Base-by-base conservation (phyloP, 1,284 basidiomycete species). In the Ganoderma resinaceum region DNA sequence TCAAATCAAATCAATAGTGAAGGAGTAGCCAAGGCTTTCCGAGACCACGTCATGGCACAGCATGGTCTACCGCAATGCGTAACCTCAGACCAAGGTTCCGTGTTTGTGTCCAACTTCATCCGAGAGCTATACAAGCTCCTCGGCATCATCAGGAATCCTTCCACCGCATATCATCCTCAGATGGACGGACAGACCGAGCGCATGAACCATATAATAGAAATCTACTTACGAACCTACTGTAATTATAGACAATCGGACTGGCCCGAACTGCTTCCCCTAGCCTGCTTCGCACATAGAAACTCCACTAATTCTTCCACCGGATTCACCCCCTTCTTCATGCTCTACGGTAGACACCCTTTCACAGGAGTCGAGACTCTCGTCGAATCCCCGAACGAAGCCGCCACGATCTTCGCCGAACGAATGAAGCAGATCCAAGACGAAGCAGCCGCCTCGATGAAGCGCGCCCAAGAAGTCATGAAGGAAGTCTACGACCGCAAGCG, bases 11-110 rank as follows among this genome's bases (percentile, higher is more conserved):
- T 42, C 16, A 42, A 42, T 7, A 42, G 40, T 42, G 40, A 42
- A 42, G 40, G 40, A 18, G 18, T 42, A 42, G 40, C 40, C 4
- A 42, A 42, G 20, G 16, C 16, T 6, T 42, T 42, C 40, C 12
- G 40, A 12, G 40, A 42, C 16, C 40, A 42, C 40, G 40, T 42
- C 40, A 42, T 42, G 40, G 12, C 16, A 4, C 40, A 42, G 20
- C 16, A 42, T 18, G 16, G 40, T 2, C 40, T 42, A 42, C 40
- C 40, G 16, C 16, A 42, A 6, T 4, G 16, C 1, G 16, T 42
- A 7, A 77, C 80, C n/a, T 80, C 76, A 31, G 82, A 83, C 53
- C 2, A 77, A 55, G 85, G 83, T 1, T 67, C 77, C 0, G 75
- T 79, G 52, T 86, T 85, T 61, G 69, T 77, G 0, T 73, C 65